Conservation (phyloP, 2,329 filamentous ascomycete species). For the Alternaria dauci region DNA sequence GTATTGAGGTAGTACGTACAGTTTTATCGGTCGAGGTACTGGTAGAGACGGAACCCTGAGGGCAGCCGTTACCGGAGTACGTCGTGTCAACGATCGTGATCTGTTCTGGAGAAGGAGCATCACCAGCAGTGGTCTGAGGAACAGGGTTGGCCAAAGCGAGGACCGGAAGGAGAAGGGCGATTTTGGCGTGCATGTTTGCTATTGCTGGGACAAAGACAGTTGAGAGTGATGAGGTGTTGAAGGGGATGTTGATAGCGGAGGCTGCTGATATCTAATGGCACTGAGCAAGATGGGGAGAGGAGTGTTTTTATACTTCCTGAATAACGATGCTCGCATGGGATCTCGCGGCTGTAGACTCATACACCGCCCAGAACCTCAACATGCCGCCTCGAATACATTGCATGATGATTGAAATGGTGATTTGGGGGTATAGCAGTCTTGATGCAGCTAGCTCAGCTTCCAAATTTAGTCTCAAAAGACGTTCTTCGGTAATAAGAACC, state of each 20-base stretch:
- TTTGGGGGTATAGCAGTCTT: conserved; percentile 23
- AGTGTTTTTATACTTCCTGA: conserved; percentile 37
- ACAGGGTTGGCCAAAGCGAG: conserved; percentile 41
- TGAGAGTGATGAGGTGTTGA: conserved; percentile 9
- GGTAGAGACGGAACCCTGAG: conserved; percentile 46
- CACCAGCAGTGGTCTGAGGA: conserved; percentile 22
- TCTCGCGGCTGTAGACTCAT: conserved; percentile 5
- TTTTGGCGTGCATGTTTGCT: conserved; percentile 42
- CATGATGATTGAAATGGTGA: not conserved
- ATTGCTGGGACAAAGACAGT: conserved; percentile 10
- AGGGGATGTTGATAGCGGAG: conserved; percentile 25
- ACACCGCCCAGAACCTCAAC: conserved; percentile 23
- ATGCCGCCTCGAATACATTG: conserved; percentile 13
- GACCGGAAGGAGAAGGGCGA: conserved; percentile 39
- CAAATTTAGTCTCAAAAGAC: conserved; percentile 38
- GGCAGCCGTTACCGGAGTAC: conserved; percentile 48
- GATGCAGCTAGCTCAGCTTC: conserved; percentile 26
- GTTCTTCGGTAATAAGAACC: conserved; percentile 28
- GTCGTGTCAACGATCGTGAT: conserved; percentile 43
- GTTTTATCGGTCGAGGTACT: conserved; percentile 45
- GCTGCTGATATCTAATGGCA: conserved; percentile 40
- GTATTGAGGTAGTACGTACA: conserved; percentile 25
- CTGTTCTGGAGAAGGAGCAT: conserved; percentile 30
- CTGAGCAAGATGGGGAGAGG: conserved; percentile 18
- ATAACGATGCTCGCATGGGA: not conserved